phyloP scores from a whole-genome alignment of 1,284 basidiomycete species.

The Marasmius tenuissimus region DNA sequence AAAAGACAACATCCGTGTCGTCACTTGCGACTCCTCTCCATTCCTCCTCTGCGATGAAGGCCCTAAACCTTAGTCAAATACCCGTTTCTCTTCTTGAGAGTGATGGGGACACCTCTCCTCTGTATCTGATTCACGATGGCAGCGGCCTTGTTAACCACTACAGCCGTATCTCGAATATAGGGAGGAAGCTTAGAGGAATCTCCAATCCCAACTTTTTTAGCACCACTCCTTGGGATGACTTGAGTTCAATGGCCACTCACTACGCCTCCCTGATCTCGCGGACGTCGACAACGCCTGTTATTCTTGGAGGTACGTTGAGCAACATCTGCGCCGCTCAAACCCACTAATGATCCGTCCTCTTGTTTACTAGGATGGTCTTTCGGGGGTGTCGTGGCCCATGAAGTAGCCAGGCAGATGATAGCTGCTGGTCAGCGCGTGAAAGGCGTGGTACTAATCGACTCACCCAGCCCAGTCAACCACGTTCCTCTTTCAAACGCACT shows the following conservation, averaged over 20 bases:
- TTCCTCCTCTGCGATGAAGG: conserved; percentile 10
- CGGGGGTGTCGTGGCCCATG: conserved; percentile 70
- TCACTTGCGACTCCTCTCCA: background rate
- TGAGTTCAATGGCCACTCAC: conserved; percentile 51
- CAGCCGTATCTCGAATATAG: conserved; percentile 43
- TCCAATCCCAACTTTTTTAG: conserved; percentile 52
- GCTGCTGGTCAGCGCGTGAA: conserved; percentile 41
- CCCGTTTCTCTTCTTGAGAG: conserved; percentile 41
- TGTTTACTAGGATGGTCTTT: conserved; percentile 67
- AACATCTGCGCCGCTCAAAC: background rate
- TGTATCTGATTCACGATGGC: conserved; percentile 73
- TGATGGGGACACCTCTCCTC: conserved; percentile 30
- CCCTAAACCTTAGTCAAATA: conserved; percentile 26
- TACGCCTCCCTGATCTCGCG: conserved; percentile 45
- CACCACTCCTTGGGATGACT: conserved; percentile 42
- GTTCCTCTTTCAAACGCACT: conserved; percentile 49
- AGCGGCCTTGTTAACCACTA: conserved; percentile 61
- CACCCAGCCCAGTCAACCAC: conserved; percentile 53
- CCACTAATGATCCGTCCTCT: background rate
- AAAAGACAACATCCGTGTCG: background rate
- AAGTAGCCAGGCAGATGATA: conserved; percentile 55
- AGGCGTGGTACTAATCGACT: conserved; percentile 67
- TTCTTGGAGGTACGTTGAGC: conserved; percentile 57
- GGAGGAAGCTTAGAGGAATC: conserved; percentile 59
- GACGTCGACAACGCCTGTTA: conserved; percentile 33